phyloP scores from a whole-genome alignment of 345 rosid species.

The Mallotus nudiflorus region DNA sequence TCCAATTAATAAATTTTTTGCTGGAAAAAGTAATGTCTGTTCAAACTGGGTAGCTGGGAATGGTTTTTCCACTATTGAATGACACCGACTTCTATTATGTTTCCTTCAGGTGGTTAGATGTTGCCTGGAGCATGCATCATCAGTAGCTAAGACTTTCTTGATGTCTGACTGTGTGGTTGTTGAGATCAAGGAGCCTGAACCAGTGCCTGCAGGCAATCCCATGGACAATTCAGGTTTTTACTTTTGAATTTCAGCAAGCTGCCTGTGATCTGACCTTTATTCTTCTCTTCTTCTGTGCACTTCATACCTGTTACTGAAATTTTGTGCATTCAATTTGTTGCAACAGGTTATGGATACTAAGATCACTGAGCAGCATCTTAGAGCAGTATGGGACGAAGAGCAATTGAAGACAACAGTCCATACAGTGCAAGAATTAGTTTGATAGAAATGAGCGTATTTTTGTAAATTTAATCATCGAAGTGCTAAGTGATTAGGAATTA shows the following conservation, averaged over 20 bases:
- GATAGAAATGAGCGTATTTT: background rate
- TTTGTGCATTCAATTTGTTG: background rate
- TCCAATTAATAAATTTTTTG: too few species aligned
- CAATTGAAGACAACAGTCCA: background rate
- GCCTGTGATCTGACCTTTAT: background rate
- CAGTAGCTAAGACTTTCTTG: conserved; percentile 97
- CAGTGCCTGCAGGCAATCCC: conserved; percentile 70
- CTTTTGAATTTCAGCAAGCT: background rate
- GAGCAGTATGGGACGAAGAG: background rate
- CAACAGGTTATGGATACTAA: conserved; percentile 52
- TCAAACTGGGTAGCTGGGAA: too few species aligned
- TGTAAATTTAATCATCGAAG: conserved; percentile 15
- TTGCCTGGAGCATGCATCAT: conserved; percentile 97
- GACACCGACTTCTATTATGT: background rate
- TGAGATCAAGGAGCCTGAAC: conserved; percentile 93
- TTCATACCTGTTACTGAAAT: background rate
- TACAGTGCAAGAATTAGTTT: background rate
- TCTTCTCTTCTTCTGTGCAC: background rate
- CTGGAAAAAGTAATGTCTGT: too few species aligned
- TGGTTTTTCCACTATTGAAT: too few species aligned
- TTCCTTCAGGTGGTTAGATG: conserved; percentile 89
- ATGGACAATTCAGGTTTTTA: conserved; percentile 93
- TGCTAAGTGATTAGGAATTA: background rate
- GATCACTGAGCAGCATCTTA: background rate
- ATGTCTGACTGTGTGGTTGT: conserved; percentile 99